Conservation (phyloP, 129 eudicot species). For the Flaveria sonorensis region DNA sequence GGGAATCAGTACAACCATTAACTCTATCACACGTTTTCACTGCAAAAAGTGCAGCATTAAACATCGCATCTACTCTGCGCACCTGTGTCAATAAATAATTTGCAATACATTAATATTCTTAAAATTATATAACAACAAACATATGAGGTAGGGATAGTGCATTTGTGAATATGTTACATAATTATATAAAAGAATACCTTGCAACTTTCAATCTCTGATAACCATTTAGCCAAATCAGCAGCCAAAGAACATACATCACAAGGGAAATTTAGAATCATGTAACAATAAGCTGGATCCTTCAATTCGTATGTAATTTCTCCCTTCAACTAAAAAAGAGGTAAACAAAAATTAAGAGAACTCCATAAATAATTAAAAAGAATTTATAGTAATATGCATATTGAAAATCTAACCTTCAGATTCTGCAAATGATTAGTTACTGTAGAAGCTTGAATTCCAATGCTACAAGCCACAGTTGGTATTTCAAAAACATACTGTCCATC, state of each 20-base stretch:
- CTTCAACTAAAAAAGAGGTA: conserved; percentile 42
- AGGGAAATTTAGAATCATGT: conserved; percentile 55
- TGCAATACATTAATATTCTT: background rate
- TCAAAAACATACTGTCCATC: conserved; percentile 85
- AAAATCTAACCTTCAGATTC: conserved; percentile 59
- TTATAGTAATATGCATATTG: conserved; percentile 5
- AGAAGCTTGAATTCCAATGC: conserved; percentile 43
- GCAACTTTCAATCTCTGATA: conserved; percentile 77
- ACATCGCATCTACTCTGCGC: conserved; percentile 72
- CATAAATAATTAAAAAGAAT: background rate
- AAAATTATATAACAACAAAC: background rate
- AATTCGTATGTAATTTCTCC: conserved; percentile 88
- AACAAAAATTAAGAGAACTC: conserved; percentile 8
- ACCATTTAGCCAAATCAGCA: conserved; percentile 72
- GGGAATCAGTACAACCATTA: conserved; percentile 56
- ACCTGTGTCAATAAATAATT: conserved; percentile 51
- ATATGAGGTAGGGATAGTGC: background rate
- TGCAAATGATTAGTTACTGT: conserved; percentile 68
- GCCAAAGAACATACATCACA: conserved; percentile 78
- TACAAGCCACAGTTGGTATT: conserved; percentile 78
- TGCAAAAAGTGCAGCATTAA: conserved; percentile 68
- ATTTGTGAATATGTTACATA: background rate
- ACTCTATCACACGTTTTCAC: conserved; percentile 62
- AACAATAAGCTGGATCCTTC: conserved; percentile 94
- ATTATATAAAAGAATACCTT: conserved; percentile 55